These are phyloP conservation scores for Colletotrichum godetiae DNA, from an alignment of 2,329 filamentous ascomycete species.

Conservation along the genomic window DNA sequence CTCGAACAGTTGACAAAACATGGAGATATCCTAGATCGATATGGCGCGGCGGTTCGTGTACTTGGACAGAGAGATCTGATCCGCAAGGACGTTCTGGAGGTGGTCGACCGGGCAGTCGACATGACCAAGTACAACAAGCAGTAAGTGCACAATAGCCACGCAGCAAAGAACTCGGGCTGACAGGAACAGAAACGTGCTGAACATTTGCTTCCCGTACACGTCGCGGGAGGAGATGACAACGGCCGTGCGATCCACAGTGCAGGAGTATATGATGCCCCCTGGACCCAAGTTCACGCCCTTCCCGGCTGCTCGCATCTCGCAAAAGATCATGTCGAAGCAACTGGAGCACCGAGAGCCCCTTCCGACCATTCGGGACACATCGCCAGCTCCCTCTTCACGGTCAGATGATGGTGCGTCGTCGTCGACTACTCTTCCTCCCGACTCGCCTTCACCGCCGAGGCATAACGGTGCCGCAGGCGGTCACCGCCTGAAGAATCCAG, in stretches of 20 bases:
- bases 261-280: slow-evolving; percentile 83
- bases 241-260: slow-evolving; percentile 87
- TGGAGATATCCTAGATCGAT: slow-evolving; percentile 91
- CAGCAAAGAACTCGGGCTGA: slow-evolving; percentile 31
- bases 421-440: slow-evolving; percentile 68
- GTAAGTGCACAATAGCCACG: slow-evolving; percentile 53
- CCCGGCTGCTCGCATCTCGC: slow-evolving; percentile 86
- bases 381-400: slow-evolving; percentile 58
- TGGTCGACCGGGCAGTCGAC: slow-evolving; percentile 86
- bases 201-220: slow-evolving; percentile 98
- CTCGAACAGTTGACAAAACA: slow-evolving; percentile 91
- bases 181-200: slow-evolving; percentile 68
- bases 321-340: slow-evolving; percentile 82
- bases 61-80: slow-evolving; percentile 87
- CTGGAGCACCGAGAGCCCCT: slow-evolving; percentile 58
- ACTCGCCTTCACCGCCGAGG: slow-evolving; percentile 58
- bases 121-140: slow-evolving; percentile 89
- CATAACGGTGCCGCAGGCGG: slow-evolving; percentile 23
- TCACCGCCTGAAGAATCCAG: slow-evolving; percentile 69
- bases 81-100: slow-evolving; percentile 86
- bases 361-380: slow-evolving; percentile 61
- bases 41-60: slow-evolving; percentile 88
- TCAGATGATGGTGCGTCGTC: slow-evolving; percentile 66
- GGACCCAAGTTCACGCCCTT: slow-evolving; percentile 77
- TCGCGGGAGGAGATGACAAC: slow-evolving; percentile 95